A percentile compares a stretch with the other conserved stretches of the same genome.
Evolutionary conservation across 495 filamentous ascomycete genomes (phyloP).

Genomic region (Annulohypoxylon moriforme): DNA sequence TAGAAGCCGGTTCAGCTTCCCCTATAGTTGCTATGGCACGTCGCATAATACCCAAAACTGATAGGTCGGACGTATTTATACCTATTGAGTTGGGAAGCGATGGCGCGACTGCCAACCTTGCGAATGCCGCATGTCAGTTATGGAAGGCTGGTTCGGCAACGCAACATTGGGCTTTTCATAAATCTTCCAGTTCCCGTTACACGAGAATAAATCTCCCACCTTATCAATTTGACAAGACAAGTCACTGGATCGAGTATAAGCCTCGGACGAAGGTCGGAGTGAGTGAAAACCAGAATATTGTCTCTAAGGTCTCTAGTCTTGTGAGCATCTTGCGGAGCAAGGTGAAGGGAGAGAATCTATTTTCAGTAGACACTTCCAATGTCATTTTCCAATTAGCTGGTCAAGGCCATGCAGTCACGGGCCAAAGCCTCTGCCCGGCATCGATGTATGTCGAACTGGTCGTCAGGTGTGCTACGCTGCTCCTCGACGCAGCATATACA

Average conservation of each 20-base stretch:
- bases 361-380: not conserved
- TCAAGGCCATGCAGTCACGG: slow-evolving; percentile 8
- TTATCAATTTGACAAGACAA: slow-evolving; percentile 7
- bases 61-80: slow-evolving; percentile 3
- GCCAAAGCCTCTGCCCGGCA: slow-evolving; percentile 7
- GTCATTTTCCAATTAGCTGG: not conserved
- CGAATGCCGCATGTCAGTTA: not conserved
- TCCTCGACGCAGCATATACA: not conserved
- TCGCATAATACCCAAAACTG: not conserved
- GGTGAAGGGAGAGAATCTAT: not conserved
- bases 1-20: slow-evolving; percentile 5
- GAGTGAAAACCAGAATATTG: not conserved
- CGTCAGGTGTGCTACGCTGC: not conserved
- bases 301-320: not conserved
- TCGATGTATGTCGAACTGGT: slow-evolving; percentile 13
- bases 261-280: not conserved
- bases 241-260: slow-evolving; percentile 8
- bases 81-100: not conserved
- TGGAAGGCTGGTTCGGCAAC: slow-evolving; percentile 2
- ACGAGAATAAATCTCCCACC: slow-evolving; percentile 1
- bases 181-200: not conserved
- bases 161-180: slow-evolving; percentile 6
- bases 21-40: slow-evolving; percentile 5
- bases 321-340: not conserved
- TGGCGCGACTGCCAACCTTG: not conserved